phyloP scores from a whole-genome alignment of 129 eudicot genomes.

The Oenanthe sinensis region DNA sequence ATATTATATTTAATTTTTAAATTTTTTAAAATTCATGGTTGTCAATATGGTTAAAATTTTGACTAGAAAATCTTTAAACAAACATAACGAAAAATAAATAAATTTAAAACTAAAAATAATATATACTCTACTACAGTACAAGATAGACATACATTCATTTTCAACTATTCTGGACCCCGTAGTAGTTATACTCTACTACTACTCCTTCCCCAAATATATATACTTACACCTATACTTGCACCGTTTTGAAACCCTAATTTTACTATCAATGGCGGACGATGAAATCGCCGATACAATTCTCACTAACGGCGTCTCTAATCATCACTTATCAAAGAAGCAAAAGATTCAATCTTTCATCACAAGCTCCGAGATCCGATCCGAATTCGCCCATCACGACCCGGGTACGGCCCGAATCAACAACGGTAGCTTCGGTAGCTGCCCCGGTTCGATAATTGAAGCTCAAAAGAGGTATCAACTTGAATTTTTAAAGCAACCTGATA shows the following conservation, averaged over 20 bases:
- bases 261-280: conserved; percentile 1
- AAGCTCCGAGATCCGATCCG: conserved; percentile 38
- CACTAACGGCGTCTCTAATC: not conserved
- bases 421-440: conserved; percentile 84
- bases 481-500: conserved; percentile 70
- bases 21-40: too few species aligned
- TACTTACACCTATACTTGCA: not conserved
- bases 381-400: conserved; percentile 55
- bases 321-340: conserved; percentile 28
- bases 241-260: conserved; percentile 4
- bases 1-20: too few species aligned
- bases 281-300: not conserved
- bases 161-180: too few species aligned
- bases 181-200: not conserved
- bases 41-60: too few species aligned
- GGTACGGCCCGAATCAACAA: conserved; percentile 63
- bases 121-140: too few species aligned
- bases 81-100: too few species aligned
- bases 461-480: conserved; percentile 51
- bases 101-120: too few species aligned
- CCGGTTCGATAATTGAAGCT: conserved; percentile 49
- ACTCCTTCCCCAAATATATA: not conserved
- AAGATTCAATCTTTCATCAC: conserved; percentile 36
- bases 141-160: too few species aligned
- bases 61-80: too few species aligned